These are phyloP conservation scores for Marvania coccoides DNA, from an alignment of 139 green algal genomes.

Conservation along the genomic window DNA sequence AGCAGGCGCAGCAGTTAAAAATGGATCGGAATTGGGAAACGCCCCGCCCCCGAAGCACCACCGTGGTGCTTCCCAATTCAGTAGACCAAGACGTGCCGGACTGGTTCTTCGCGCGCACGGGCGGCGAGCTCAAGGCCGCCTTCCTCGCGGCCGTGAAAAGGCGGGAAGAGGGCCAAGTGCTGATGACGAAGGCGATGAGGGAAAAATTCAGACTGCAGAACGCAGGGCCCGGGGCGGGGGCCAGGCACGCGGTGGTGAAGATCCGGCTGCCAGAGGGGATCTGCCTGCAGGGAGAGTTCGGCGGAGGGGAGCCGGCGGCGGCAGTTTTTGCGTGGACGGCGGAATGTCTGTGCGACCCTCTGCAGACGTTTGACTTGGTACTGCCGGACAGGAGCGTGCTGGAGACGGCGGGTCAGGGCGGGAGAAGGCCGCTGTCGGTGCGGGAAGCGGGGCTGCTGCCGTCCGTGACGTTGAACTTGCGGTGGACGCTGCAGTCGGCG, in stretches of 20 bases:
- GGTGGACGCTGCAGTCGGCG: slow-evolving; percentile 18
- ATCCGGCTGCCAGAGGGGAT: slow-evolving; percentile 65
- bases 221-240: not conserved
- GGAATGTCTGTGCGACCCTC: slow-evolving; percentile 39
- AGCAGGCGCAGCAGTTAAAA: not conserved
- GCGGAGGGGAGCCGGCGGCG: slow-evolving; percentile 37
- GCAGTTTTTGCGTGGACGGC: slow-evolving; percentile 61
- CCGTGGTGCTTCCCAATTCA: slow-evolving; percentile 48
- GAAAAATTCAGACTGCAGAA: slow-evolving; percentile 24
- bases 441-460: slow-evolving; percentile 33
- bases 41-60: not conserved
- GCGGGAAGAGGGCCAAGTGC: slow-evolving; percentile 28
- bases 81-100: slow-evolving; percentile 47
- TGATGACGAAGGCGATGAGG: slow-evolving; percentile 46
- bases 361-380: slow-evolving; percentile 54
- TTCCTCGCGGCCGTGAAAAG: slow-evolving; percentile 28
- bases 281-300: slow-evolving; percentile 60
- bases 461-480: slow-evolving; percentile 44
- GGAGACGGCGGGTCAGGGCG: not conserved
- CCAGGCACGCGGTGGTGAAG: slow-evolving; percentile 21
- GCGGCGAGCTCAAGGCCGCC: slow-evolving; percentile 51
- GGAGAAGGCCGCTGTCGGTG: slow-evolving; percentile 20
- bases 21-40: too few species aligned
- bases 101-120: slow-evolving; percentile 65
- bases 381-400: slow-evolving; percentile 32